Base-by-base conservation (phyloP, 2,329 filamentous ascomycete species). In the Aspergillus pseudonomiae region DNA sequence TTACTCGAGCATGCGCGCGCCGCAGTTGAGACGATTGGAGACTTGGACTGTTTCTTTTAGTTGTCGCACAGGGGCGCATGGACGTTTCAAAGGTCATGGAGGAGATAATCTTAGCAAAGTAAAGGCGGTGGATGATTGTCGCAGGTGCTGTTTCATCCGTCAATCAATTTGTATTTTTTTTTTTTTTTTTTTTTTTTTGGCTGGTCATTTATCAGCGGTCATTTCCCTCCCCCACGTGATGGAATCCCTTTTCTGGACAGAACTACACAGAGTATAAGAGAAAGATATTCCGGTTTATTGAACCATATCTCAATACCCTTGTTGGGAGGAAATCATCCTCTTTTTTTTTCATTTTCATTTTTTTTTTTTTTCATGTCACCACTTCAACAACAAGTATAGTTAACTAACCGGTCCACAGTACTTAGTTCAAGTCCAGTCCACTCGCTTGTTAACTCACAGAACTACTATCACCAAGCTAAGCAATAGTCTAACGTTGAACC, bases 61-160 rank as follows among this genome's bases (percentile, higher is more conserved):
- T 55, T 55, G 52, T 39, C 52, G 52, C 52, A 26, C 52, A 21
- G 52, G 34, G 32, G 11, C 52, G 52, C 52, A 55, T 55, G n/a
- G 32, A 39, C 52, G 52, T 39, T 55, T 55, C 52, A 55, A 53
- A 24, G 52, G 34, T 19, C 52, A 19, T 48, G 24, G 50, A 53
- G n/a, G 28, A 36, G 32, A 21, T 55, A 16, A 26, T 55, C 36
- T 24, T 55, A 26, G 36, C 24, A 39, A 30, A 26, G 32, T 55
- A 55, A 55, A 32, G 52, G 32, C 52, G 32, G 52, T 55, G 52
- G 52, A 41, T 39, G 52, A 55, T 55, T 55, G 52, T 39, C 34
- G 52, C 52, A 55, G n/a, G 11, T 55, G 30, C 32, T 55, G 52
- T 55, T 55, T 55, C 52, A 55, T 55, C 52, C n/a, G 26, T 50